Evolutionary conservation across 139 green algal genomes (phyloP).

Genomic region (Coccomyxa sp.): DNA sequence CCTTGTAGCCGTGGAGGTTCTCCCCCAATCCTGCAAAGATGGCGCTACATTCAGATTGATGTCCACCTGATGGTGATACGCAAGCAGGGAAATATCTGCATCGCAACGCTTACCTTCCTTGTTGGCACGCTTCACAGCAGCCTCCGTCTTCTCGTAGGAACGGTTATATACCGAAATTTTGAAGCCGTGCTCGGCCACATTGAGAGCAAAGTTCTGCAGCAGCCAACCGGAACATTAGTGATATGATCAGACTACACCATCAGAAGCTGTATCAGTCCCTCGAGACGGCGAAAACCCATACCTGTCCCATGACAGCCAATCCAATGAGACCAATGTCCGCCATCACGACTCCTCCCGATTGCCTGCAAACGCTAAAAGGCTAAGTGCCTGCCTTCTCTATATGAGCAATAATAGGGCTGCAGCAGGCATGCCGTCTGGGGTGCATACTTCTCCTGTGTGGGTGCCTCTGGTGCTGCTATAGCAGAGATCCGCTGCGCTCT

Average conservation of each 20-base stretch:
- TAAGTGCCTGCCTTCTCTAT: background rate
- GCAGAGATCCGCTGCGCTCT: too few species aligned
- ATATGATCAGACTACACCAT: too few species aligned
- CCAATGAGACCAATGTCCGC: conserved; percentile 89
- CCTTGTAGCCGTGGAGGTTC: conserved; percentile 85
- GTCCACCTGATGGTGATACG: background rate
- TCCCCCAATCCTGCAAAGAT: conserved; percentile 59
- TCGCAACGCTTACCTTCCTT: conserved; percentile 74
- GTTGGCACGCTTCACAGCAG: conserved; percentile 78
- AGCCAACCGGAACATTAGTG: background rate
- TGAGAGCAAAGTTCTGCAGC: conserved; percentile 96
- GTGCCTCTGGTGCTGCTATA: background rate
- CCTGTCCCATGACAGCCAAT: conserved; percentile 98
- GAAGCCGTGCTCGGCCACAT: conserved; percentile 98
- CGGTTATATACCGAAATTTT: conserved; percentile 97
- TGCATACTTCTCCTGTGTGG: background rate
- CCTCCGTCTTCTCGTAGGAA: conserved; percentile 91
- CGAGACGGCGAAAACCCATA: too few species aligned
- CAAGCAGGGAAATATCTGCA: background rate
- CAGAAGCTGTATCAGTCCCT: too few species aligned
- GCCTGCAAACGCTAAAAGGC: background rate
- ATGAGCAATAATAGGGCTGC: background rate
- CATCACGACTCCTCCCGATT: background rate
- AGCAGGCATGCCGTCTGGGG: background rate
- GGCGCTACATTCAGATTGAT: background rate